Percentiles rank a stretch among this genome's conserved stretches.
Conservation (phyloP, 78 protist genomes). For the Dictyostelium intermedium region DNA sequence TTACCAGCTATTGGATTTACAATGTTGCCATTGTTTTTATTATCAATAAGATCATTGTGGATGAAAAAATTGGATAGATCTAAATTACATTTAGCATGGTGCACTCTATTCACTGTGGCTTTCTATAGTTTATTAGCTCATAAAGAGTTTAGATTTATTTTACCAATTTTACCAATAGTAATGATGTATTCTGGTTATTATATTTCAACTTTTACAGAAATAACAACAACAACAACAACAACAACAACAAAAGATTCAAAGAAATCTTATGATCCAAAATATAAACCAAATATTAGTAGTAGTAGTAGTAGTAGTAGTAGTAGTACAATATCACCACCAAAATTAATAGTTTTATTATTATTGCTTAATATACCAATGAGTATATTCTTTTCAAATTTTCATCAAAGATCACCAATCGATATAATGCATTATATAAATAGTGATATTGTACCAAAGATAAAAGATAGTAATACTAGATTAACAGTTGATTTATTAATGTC, state of each 20-base stretch:
- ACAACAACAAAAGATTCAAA: background rate
- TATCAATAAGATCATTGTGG: background rate
- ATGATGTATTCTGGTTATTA: slow-evolving; percentile 49
- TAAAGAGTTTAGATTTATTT: slow-evolving; percentile 78
- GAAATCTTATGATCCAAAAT: background rate
- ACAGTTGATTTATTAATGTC: slow-evolving; percentile 80
- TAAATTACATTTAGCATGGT: background rate
- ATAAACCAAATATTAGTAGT: background rate
- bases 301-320: background rate
- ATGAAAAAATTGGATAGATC: background rate
- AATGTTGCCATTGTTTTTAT: background rate
- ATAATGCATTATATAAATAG: slow-evolving; percentile 40
- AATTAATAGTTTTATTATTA: slow-evolving; percentile 6
- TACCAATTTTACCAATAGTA: slow-evolving; percentile 72
- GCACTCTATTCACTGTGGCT: background rate
- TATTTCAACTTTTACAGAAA: background rate
- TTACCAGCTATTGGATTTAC: slow-evolving; percentile 64
- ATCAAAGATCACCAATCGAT: slow-evolving; percentile 75
- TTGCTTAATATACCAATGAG: slow-evolving; percentile 57
- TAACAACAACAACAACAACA: background rate
- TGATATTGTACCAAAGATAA: slow-evolving; percentile 8
- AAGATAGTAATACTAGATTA: background rate
- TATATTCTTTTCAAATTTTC: slow-evolving; percentile 60
- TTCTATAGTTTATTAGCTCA: slow-evolving; percentile 46
- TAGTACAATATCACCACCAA: background rate